Conservation (phyloP, 2,329 filamentous ascomycete species). For the Cytospora schulzeri region DNA sequence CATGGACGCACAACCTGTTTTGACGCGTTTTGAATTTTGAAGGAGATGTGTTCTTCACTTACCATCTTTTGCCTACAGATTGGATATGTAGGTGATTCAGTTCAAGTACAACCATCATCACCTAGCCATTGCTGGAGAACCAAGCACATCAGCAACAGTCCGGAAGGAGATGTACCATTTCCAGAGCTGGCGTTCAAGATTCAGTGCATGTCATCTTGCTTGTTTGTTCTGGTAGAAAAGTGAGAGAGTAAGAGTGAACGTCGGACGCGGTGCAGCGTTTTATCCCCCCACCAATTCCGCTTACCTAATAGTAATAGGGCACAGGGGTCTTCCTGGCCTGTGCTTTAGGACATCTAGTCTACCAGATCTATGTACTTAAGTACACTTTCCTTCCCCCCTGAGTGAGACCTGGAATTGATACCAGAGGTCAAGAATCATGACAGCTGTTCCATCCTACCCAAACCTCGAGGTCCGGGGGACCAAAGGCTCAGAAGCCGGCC, state of each 20-base stretch:
- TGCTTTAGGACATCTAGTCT: constrained; percentile 6
- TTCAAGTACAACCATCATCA: not conserved
- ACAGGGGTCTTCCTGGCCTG: constrained; percentile 8
- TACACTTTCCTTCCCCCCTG: not conserved
- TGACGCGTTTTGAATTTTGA: not conserved
- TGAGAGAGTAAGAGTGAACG: too few species aligned
- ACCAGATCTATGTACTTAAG: not conserved
- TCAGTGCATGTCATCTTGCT: too few species aligned
- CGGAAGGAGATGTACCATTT: too few species aligned
- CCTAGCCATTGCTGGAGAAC: too few species aligned
- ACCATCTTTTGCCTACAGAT: constrained; percentile 1
- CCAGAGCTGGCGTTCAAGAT: too few species aligned
- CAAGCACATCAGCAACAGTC: too few species aligned
- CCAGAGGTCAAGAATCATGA: constrained; percentile 7
- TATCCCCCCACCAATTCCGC: constrained; percentile 12
- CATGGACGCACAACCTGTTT: constrained; percentile 16
- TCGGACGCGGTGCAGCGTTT: constrained; percentile 7
- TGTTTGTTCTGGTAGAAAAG: too few species aligned
- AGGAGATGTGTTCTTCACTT: not conserved
- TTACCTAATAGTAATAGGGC: constrained; percentile 20
- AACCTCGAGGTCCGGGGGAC: constrained; percentile 22
- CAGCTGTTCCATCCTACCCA: constrained; percentile 16
- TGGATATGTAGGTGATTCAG: not conserved
- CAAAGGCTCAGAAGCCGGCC: constrained; percentile 41
- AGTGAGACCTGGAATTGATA: not conserved